Evolutionary conservation across 495 filamentous ascomycete species (phyloP).

Genomic region (Penicillium taxi): DNA sequence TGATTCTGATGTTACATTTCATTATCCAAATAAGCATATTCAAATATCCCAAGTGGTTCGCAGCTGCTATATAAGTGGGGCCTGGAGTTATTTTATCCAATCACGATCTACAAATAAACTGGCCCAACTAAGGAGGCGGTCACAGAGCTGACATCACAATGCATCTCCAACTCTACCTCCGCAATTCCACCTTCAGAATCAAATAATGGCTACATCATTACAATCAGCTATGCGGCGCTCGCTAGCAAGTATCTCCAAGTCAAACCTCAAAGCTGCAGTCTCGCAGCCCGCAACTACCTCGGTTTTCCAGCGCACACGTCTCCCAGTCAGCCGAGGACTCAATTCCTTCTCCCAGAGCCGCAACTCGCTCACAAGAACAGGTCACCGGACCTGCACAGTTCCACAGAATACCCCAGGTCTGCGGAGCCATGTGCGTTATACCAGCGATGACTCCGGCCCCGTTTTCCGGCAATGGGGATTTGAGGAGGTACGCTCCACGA

Average conservation of each 20-base stretch:
- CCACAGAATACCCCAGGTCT: neutral
- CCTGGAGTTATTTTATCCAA: too few species aligned
- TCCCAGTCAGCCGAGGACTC: constrained; percentile 13
- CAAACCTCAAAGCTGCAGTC: constrained; percentile 10
- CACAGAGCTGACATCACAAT: constrained; percentile 1
- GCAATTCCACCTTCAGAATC: neutral
- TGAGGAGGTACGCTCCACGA: constrained; percentile 30
- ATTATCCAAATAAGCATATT: too few species aligned
- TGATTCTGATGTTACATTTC: too few species aligned
- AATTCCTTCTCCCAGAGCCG: neutral
- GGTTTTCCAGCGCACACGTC: constrained; percentile 9
- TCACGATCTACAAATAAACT: too few species aligned
- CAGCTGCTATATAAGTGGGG: too few species aligned
- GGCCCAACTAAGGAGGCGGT: constrained; percentile 1
- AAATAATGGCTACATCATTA: constrained; percentile 23
- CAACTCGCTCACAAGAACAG: neutral
- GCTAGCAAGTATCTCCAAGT: constrained; percentile 8
- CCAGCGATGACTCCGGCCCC: constrained; percentile 10
- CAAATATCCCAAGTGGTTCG: too few species aligned
- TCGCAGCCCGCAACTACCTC: constrained; percentile 8
- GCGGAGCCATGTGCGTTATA: constrained; percentile 15
- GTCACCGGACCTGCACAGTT: neutral
- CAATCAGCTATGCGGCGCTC: constrained; percentile 14
- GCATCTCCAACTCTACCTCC: constrained; percentile 1
- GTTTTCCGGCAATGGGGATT: constrained; percentile 32